Evolutionary conservation across 768 basidiomycete species (phyloP).

Genomic region (Hypholoma fasciculare): DNA sequence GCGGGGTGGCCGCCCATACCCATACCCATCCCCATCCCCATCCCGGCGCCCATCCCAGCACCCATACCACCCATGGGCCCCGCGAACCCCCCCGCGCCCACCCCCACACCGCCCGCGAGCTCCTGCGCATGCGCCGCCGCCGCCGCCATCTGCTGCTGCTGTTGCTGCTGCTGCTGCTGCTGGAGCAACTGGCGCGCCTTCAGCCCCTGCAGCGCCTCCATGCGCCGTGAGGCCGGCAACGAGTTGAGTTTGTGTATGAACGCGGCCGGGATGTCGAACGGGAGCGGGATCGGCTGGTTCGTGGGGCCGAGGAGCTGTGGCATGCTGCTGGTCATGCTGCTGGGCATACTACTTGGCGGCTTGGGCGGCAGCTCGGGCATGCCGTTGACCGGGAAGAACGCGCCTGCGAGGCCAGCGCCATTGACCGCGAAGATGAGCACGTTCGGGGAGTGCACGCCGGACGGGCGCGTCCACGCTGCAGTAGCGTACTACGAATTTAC

Average conservation of each 20-base stretch:
- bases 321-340: too few relatives aligned
- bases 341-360: not conserved
- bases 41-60: not conserved
- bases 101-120: not conserved
- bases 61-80: not conserved
- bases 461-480: conserved; percentile 48
- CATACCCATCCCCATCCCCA: not conserved
- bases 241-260: too few relatives aligned
- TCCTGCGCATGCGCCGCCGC: not conserved
- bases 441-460: conserved; percentile 42
- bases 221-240: too few relatives aligned
- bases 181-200: too few relatives aligned
- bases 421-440: conserved; percentile 46
- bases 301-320: too few relatives aligned
- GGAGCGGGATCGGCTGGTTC: too few relatives aligned
- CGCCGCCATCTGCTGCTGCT: conserved; percentile 8
- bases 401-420: conserved; percentile 36
- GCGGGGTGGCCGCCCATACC: conserved; percentile 5
- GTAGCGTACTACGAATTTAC: conserved; percentile 43
- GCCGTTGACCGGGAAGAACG: conserved; percentile 51
- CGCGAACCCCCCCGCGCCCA: not conserved
- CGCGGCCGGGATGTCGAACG: too few relatives aligned
- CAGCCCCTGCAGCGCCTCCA: too few relatives aligned
- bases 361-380: conserved; percentile 42
- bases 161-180: not conserved